phyloP scores from a whole-genome alignment of 208 protist species.

The Trypanosoma cruzi region DNA sequence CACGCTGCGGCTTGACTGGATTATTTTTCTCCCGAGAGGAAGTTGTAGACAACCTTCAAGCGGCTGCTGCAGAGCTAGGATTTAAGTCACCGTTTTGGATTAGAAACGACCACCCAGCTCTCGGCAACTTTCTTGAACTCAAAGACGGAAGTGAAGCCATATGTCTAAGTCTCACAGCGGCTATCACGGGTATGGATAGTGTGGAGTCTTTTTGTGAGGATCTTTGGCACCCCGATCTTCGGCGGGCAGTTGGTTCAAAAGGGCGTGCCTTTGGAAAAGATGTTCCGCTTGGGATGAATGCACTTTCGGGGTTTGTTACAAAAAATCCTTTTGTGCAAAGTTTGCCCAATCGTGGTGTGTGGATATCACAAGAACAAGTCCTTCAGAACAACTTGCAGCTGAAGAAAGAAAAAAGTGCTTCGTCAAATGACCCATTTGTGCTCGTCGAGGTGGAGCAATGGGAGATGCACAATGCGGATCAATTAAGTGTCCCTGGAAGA shows the following conservation, averaged over 20 bases:
- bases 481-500: conserved; percentile 78
- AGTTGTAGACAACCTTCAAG: conserved; percentile 89
- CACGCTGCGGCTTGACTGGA: conserved; percentile 76
- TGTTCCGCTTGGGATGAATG: conserved; percentile 80
- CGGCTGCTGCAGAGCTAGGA: conserved; percentile 62
- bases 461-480: conserved; percentile 88
- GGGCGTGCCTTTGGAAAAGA: conserved; percentile 26
- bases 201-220: conserved; percentile 48
- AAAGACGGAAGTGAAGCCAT: conserved; percentile 84
- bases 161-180: conserved; percentile 74
- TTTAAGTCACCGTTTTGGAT: conserved; percentile 91
- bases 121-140: conserved; percentile 66
- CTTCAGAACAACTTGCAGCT: conserved; percentile 57
- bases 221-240: conserved; percentile 61
- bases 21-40: conserved; percentile 88
- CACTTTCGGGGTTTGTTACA: conserved; percentile 67
- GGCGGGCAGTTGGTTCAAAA: not conserved
- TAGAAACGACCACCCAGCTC: conserved; percentile 52
- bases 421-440: conserved; percentile 38
- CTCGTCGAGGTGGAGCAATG: conserved; percentile 84
- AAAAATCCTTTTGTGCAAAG: conserved; percentile 72
- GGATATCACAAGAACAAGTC: conserved; percentile 86
- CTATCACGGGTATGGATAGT: conserved; percentile 56
- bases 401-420: conserved; percentile 25
- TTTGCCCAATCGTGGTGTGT: conserved; percentile 70